These are phyloP conservation scores for Ophiobolus disseminans DNA, from an alignment of 2,329 filamentous ascomycete species.

Conservation along the genomic window DNA sequence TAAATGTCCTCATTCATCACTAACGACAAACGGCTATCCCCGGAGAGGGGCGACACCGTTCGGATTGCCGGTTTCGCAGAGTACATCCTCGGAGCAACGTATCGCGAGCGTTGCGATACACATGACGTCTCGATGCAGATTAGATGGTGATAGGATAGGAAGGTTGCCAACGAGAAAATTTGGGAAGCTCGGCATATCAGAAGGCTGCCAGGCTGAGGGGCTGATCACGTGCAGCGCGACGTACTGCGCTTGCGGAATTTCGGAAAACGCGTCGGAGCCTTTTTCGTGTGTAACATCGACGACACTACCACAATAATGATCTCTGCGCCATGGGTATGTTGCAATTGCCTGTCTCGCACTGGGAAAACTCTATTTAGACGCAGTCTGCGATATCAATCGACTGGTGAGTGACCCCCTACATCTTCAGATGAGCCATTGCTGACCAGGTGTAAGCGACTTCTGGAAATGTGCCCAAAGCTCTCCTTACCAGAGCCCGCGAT, in stretches of 20 bases:
- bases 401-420: slow-evolving; percentile 17
- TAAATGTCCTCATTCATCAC: slow-evolving; percentile 12
- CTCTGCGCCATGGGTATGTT: slow-evolving; percentile 54
- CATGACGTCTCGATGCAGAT: slow-evolving; percentile 9
- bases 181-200: slow-evolving; percentile 2
- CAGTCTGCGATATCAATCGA: slow-evolving; percentile 38
- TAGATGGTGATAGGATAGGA: slow-evolving; percentile 14
- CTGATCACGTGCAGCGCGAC: slow-evolving; percentile 37
- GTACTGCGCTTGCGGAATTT: slow-evolving; percentile 21
- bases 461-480: slow-evolving; percentile 58
- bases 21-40: slow-evolving; percentile 33
- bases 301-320: slow-evolving; percentile 44
- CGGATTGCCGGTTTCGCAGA: slow-evolving; percentile 31
- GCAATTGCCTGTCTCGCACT: slow-evolving; percentile 54
- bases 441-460: slow-evolving; percentile 21
- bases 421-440: slow-evolving; percentile 4
- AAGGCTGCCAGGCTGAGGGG: slow-evolving; percentile 2
- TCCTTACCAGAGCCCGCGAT: slow-evolving; percentile 63
- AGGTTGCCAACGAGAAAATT: slow-evolving; percentile 11
- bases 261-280: slow-evolving; percentile 30
- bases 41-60: slow-evolving; percentile 36
- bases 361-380: slow-evolving; percentile 41
- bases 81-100: slow-evolving; percentile 22
- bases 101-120: slow-evolving; percentile 8
- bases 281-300: slow-evolving; percentile 13